Evolutionary conservation across 2,329 filamentous ascomycete species (phyloP), one percentile per base, ranked within the genome.

Genomic region (Podosphaera aphanis): DNA sequence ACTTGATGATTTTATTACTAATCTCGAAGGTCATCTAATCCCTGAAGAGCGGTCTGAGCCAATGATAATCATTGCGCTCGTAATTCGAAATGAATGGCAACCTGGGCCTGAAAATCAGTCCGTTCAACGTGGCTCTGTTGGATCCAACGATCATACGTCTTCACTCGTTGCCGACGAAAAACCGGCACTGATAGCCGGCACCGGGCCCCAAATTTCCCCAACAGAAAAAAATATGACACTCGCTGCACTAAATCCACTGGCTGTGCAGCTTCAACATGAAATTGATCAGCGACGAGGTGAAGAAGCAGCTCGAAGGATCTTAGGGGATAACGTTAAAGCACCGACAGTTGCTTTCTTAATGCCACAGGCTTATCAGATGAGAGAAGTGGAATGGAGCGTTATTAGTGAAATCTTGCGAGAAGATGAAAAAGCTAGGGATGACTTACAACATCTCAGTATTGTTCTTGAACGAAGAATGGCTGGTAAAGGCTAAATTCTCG

Each of bases 1-100:
- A 43, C 72, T 88, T 38, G 88, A 90, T 0, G 82, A 86, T 50
- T 93, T 94, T 55, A 75, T 94, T 60, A 73, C 84, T 49, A 81
- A 93, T 56, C 70, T 95, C n/a, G 78, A 83, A 50, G 80, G 88
- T 54, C 86, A 86, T 59, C 73, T 74, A 25, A 72, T 94, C 27
- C 82, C 86, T 39, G 70, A 73, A 48, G 71, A 72, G 2, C 71
- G 81, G 15, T 67, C 75, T 0, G 79, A 92, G 52, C 76, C 83
- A 1, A 74, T 90, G 63, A 66, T 98, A 31, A 66, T 95, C 7
- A 74, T 86, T 19, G 81, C 88, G 1, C 80, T 95, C 50, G 83
- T 94, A 2, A 83, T 92, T 51, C 74, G 81, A 31, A 77, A 78
- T 43, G 71, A 74, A 40, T 62, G 41, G 46, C 44, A 49, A 37